Evolutionary conservation across 345 rosid genomes (phyloP).

Genomic region (thale cress (Arabidopsis thaliana)): TAIR10.1 NC_003070.9:23078501-23079000

Average conservation of each 20-base stretch:
- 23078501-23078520: not conserved
- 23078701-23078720: not conserved
- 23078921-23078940: constrained; percentile 15
- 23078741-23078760: not conserved
- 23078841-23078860: not conserved
- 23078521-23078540: not conserved
- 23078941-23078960: not conserved
- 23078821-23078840: constrained; percentile 3
- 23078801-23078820: not conserved
- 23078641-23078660: not conserved
- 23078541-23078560: not conserved
- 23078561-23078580: not conserved
- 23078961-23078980: constrained; percentile 8
- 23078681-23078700: not conserved
- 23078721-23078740: not conserved
- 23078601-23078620: not conserved
- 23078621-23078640: not conserved
- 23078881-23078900: constrained; percentile 31
- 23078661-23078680: not conserved
- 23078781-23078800: not conserved
- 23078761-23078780: not conserved
- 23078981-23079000: constrained; percentile 3
- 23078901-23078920: constrained; percentile 26
- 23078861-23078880: constrained; percentile 4
- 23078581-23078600: not conserved